Evolutionary conservation across 78 protist genomes (phyloP).

Genomic region (Protostelium mycophagum): DNA sequence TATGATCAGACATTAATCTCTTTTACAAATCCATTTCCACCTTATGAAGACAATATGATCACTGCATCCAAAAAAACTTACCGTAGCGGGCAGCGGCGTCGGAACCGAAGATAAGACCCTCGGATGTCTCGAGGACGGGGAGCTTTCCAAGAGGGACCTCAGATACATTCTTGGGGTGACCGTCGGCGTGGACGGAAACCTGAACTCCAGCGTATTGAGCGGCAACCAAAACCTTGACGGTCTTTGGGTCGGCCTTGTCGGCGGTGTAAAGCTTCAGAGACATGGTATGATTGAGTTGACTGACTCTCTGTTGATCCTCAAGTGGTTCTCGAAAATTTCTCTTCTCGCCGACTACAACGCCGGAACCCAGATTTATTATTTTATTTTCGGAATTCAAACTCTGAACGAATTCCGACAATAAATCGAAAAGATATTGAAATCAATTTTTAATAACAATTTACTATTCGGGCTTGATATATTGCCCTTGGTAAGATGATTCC

Average conservation of each 20-base stretch:
- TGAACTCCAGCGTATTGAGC: conserved; percentile 69
- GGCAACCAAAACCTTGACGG: conserved; percentile 55
- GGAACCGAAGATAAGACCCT: conserved; percentile 74
- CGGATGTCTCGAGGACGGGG: conserved; percentile 69
- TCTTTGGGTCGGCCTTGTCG: conserved; percentile 32
- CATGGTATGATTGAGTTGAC: too few relatives aligned
- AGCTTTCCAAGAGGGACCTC: conserved; percentile 71
- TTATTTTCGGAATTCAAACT: too few relatives aligned
- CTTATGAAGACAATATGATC: background rate
- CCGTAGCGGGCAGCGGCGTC: conserved; percentile 58
- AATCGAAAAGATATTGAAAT: too few relatives aligned
- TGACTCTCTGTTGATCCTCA: too few relatives aligned
- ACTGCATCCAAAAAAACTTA: background rate
- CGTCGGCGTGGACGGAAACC: conserved; percentile 18
- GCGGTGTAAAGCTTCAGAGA: background rate
- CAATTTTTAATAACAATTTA: too few relatives aligned
- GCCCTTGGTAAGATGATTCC: too few relatives aligned
- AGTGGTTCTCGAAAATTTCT: too few relatives aligned
- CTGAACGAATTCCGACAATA: too few relatives aligned
- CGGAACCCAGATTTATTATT: too few relatives aligned
- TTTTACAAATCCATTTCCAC: background rate
- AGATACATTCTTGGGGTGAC: background rate
- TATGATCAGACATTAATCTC: background rate
- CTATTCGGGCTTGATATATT: too few relatives aligned
- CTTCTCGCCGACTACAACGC: too few relatives aligned